These are phyloP conservation scores for Onygena corvina DNA, from an alignment of 2,329 filamentous ascomycete species.

Conservation along the genomic window DNA sequence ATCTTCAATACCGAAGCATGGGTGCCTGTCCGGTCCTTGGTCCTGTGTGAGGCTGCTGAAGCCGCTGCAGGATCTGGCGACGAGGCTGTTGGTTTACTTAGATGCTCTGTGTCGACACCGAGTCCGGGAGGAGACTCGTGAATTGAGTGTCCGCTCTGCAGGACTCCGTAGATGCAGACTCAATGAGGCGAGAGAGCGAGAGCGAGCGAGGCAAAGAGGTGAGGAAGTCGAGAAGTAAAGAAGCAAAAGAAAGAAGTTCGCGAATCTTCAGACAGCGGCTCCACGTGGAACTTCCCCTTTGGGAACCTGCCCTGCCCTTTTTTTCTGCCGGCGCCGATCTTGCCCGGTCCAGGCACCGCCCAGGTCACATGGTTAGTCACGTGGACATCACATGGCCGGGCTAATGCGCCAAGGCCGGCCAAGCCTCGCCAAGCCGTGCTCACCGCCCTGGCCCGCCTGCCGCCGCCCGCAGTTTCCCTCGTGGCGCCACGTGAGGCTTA, in stretches of 20 bases:
- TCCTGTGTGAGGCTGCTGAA: not conserved
- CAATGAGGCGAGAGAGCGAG: too few relatives aligned
- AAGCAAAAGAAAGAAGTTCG: not conserved
- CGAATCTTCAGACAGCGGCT: not conserved
- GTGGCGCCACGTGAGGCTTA: constrained; percentile 5
- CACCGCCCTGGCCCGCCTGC: constrained; percentile 2
- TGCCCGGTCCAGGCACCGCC: not conserved
- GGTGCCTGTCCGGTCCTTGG: not conserved
- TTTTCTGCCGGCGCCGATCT: constrained; percentile 1
- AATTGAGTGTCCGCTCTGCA: too few relatives aligned
- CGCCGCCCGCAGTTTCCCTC: not conserved
- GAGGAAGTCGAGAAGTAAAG: too few relatives aligned
- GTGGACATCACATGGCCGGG: not conserved
- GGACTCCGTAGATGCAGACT: too few relatives aligned
- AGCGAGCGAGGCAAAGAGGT: too few relatives aligned
- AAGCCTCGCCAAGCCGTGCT: not conserved
- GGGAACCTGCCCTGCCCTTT: not conserved
- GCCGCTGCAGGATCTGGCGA: not conserved
- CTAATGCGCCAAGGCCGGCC: not conserved
- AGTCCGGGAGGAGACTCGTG: not conserved
- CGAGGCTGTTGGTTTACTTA: constrained; percentile 2
- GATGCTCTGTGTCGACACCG: not conserved
- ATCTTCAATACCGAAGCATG: constrained; percentile 1
- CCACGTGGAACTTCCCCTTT: constrained; percentile 6
- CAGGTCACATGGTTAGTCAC: not conserved